These are phyloP conservation scores for Panaeolus cyanescens DNA, from an alignment of 768 basidiomycete species.

Conservation along the genomic window DNA sequence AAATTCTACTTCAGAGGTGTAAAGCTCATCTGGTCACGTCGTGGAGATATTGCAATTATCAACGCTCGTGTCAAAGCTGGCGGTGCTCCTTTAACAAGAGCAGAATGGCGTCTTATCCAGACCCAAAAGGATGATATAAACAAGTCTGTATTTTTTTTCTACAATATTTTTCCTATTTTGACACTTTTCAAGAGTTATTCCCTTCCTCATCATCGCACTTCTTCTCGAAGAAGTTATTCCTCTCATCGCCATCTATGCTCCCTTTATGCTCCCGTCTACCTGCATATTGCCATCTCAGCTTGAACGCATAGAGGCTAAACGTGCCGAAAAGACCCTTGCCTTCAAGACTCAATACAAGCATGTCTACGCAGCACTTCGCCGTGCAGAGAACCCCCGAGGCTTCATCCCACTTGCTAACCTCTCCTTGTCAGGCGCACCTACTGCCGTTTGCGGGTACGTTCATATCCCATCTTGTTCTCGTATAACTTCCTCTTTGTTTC, in stretches of 20 bases:
- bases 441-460: conserved; percentile 62
- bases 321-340: conserved; percentile 47
- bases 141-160: conserved; percentile 49
- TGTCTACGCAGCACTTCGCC: conserved; percentile 35
- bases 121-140: conserved; percentile 67
- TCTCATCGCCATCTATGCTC: conserved; percentile 83
- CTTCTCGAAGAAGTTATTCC: conserved; percentile 83
- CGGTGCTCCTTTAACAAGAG: conserved; percentile 63
- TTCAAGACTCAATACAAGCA: conserved; percentile 36
- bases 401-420: conserved; percentile 34
- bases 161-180: conserved; percentile 13
- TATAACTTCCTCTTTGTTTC: conserved; percentile 5
- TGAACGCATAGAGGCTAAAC: conserved; percentile 59
- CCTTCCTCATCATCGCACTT: conserved; percentile 74
- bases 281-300: conserved; percentile 83
- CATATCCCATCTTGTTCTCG: conserved; percentile 1
- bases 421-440: conserved; percentile 29
- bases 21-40: conserved; percentile 68
- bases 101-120: conserved; percentile 69
- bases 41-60: conserved; percentile 55
- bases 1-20: conserved; percentile 87
- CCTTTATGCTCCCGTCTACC: conserved; percentile 83
- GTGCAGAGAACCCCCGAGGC: conserved; percentile 32
- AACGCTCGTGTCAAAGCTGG: conserved; percentile 56
- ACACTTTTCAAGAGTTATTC: conserved; percentile 58